Percentiles rank a stretch among this genome's conserved stretches.
phyloP scores from a whole-genome alignment of 176 grass and related monocot species.

The sorghum (Sorghum bicolor) region DNA sequence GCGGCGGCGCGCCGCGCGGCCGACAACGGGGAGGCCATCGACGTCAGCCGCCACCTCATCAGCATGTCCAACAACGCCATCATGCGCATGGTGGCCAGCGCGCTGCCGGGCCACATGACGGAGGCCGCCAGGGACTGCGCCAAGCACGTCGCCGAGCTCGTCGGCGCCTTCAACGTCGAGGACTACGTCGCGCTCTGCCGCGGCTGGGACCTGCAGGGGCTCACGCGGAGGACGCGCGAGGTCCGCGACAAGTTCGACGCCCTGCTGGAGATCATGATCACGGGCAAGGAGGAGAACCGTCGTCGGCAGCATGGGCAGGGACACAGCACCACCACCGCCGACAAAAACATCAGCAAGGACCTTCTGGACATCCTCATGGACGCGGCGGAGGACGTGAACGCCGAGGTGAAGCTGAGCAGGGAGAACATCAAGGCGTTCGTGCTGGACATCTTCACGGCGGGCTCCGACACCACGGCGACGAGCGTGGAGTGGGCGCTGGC shows the following conservation, averaged over 20 bases:
- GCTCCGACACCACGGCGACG: conserved; percentile 42
- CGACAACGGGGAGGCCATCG: not conserved
- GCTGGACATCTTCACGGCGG: conserved; percentile 59
- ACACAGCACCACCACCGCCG: not conserved
- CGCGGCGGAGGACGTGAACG: conserved; percentile 34
- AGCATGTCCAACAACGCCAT: conserved; percentile 49
- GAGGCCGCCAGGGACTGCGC: conserved; percentile 46
- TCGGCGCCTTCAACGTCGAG: conserved; percentile 62
- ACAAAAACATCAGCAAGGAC: conserved; percentile 19
- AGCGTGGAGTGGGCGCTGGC: conserved; percentile 62
- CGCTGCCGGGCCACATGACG: conserved; percentile 21
- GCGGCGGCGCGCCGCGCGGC: not conserved
- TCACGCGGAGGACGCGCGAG: conserved; percentile 27
- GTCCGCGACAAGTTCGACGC: conserved; percentile 50
- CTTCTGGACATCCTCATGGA: conserved; percentile 63
- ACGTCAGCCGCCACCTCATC: conserved; percentile 48
- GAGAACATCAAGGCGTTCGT: conserved; percentile 79
- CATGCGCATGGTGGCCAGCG: conserved; percentile 45
- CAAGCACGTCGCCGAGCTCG: conserved; percentile 57
- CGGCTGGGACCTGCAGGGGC: conserved; percentile 57
- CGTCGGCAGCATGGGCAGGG: too few relatives aligned
- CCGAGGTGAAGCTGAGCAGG: conserved; percentile 52
- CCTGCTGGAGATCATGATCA: conserved; percentile 47
- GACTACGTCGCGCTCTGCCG: conserved; percentile 41
- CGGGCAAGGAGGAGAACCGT: conserved; percentile 25